Evolutionary conservation across 306 rosid genomes (phyloP).

Genomic region (Geum urbanum): DNA sequence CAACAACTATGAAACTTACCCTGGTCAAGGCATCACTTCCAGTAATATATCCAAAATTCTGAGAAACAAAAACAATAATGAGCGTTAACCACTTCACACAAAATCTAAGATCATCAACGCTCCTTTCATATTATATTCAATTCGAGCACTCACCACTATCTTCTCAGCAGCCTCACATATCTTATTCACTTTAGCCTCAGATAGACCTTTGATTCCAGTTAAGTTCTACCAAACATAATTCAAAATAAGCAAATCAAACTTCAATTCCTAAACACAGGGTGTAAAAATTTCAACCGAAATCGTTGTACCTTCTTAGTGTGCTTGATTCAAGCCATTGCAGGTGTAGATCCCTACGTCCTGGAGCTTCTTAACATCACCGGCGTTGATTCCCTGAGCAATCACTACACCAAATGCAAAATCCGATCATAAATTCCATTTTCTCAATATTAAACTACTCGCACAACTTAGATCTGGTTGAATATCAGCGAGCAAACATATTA

Average conservation of each 20-base stretch:
- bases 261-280: background rate
- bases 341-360: slow-evolving; percentile 96
- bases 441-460: background rate
- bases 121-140: slow-evolving; percentile 11
- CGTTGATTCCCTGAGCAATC: slow-evolving; percentile 90
- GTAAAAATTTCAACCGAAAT: slow-evolving; percentile 9
- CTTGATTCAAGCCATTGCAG: slow-evolving; percentile 96
- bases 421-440: background rate
- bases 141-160: slow-evolving; percentile 58
- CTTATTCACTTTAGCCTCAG: slow-evolving; percentile 96
- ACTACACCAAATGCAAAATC: slow-evolving; percentile 43
- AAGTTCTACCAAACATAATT: slow-evolving; percentile 47
- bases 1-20: slow-evolving; percentile 35
- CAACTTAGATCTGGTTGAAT: background rate
- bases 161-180: slow-evolving; percentile 99
- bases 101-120: background rate
- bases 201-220: slow-evolving; percentile 90
- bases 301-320: slow-evolving; percentile 80
- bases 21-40: slow-evolving; percentile 80
- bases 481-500: background rate
- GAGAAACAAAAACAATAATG: slow-evolving; percentile 10
- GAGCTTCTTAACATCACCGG: slow-evolving; percentile 97
- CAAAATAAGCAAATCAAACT: background rate
- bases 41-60: slow-evolving; percentile 90
- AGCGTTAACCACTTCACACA: background rate